A percentile compares a stretch with the other conserved stretches of the same genome.
Evolutionary conservation across 2,329 filamentous ascomycete species (phyloP).

Genomic region (Botrytis tulipae): DNA sequence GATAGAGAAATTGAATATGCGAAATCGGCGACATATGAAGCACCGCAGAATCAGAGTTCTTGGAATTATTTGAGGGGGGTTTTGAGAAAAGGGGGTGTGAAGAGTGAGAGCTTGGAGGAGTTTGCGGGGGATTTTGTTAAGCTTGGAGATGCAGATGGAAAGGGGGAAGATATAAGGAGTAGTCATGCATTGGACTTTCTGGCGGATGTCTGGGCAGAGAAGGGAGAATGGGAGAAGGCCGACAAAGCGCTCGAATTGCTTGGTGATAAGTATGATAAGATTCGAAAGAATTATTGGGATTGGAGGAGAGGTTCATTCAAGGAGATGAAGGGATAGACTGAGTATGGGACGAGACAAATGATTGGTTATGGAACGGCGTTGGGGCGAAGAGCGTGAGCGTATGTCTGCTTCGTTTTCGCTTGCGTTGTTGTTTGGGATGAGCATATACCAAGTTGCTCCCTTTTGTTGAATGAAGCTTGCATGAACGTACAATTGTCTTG

Average conservation of each 20-base stretch:
- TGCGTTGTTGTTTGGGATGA: neutral
- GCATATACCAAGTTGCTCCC: neutral
- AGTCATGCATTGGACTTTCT: slow-evolving; percentile 70
- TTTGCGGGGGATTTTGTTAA: slow-evolving; percentile 54
- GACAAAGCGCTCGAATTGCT: slow-evolving; percentile 69
- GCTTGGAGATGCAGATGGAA: slow-evolving; percentile 40
- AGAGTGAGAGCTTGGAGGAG: slow-evolving; percentile 45
- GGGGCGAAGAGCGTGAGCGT: neutral
- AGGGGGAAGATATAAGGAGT: slow-evolving; percentile 53
- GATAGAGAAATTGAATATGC: slow-evolving; percentile 75
- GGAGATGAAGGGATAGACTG: slow-evolving; percentile 6
- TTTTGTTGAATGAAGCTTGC: neutral
- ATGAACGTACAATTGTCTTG: neutral
- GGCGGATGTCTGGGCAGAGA: slow-evolving; percentile 60
- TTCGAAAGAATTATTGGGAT: slow-evolving; percentile 90
- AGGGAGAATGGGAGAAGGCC: slow-evolving; percentile 60
- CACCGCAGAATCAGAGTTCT: slow-evolving; percentile 89
- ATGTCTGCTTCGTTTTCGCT: neutral
- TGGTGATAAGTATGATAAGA: slow-evolving; percentile 83
- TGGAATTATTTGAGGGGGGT: slow-evolving; percentile 91
- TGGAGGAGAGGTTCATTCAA: slow-evolving; percentile 52
- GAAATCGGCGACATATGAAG: slow-evolving; percentile 68
- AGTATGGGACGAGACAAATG: neutral
- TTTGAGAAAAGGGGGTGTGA: slow-evolving; percentile 62
- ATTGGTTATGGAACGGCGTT: neutral